Evolutionary conservation across 2,329 filamentous ascomycete species (phyloP), one percentile per base, ranked within the genome.

Genomic region (Calonectria crousiana): DNA sequence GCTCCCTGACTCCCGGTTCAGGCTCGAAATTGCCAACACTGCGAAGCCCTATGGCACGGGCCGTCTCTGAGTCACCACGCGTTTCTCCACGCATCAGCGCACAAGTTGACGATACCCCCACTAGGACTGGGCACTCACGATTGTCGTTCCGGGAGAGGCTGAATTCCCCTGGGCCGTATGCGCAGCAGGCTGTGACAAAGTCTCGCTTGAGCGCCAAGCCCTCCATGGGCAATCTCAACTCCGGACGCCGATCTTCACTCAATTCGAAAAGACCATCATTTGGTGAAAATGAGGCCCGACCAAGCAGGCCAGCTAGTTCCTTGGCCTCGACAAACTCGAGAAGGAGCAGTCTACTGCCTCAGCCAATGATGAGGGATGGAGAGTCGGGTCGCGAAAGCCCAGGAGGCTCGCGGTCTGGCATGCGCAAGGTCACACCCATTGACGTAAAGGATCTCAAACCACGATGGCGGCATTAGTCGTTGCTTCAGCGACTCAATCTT

Each of bases 131-230:
- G 67, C 82, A 79, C 69, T 88, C 84, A 13, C 86, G 86, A n/a
- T 85, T 91, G 34, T 88, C 88, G 18, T 90, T 90, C 82, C 88
- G 90, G 60, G 90, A 91, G 52, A 87, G 89, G 38, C 82, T 91
- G 36, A 83, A 86, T 14, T 89, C 87, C 53, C 88, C 88, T 0
- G 88, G 87, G 0, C 86, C 89, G 0, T 87, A 88, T 73, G 81
- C 86, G 18, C 89, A 90, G 75, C 86, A 87, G 64, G 76, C 84
- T 9, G 80, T 88, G 6, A 81, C 84, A 44, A 89, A 87, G 74
- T 86, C 89, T 30, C 86, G 86, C 2, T 80, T 89, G 16, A 81
- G 83, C 8, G 81, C 84, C 5, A 84, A 90, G 68, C 81, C 83
- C 2, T 89, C 90, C 13, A 84, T 86, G 72, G 85, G 86, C 16